Evolutionary conservation across 1,284 basidiomycete genomes (phyloP).

Genomic region (Veloboletus limbatus): DNA sequence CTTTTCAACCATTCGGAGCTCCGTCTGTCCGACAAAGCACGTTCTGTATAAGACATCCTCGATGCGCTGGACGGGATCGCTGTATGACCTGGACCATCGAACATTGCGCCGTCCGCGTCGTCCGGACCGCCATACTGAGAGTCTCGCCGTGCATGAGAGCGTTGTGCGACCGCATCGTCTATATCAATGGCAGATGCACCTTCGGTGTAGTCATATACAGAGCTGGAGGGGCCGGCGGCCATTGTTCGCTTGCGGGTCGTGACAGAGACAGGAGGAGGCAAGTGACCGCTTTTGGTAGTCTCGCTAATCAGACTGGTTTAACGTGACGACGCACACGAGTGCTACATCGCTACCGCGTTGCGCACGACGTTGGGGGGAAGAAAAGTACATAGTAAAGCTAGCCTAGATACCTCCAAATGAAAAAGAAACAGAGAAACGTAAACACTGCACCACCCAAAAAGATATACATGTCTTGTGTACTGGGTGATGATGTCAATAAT

Average conservation of each 20-base stretch:
- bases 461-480: slow-evolving; percentile 91
- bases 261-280: not conserved
- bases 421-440: slow-evolving; percentile 87
- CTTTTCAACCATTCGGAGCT: slow-evolving; percentile 55
- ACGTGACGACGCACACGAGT: too few species aligned
- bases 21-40: slow-evolving; percentile 40
- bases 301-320: not conserved
- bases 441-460: slow-evolving; percentile 81
- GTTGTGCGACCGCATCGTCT: slow-evolving; percentile 49
- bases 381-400: slow-evolving; percentile 37
- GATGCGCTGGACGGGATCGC: slow-evolving; percentile 75
- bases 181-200: slow-evolving; percentile 78
- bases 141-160: slow-evolving; percentile 54
- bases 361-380: not conserved
- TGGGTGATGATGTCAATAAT: slow-evolving; percentile 34
- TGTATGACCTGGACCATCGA: slow-evolving; percentile 70
- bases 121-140: slow-evolving; percentile 54
- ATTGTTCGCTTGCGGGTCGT: slow-evolving; percentile 14
- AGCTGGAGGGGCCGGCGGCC: slow-evolving; percentile 8
- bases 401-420: slow-evolving; percentile 88
- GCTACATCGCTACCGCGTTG: slow-evolving; percentile 1
- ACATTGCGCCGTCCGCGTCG: slow-evolving; percentile 61
- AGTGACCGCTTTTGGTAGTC: slow-evolving; percentile 17
- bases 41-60: slow-evolving; percentile 65
- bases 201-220: slow-evolving; percentile 70